Evolutionary conservation across 164 flowering plant species (phyloP).

Genomic region (Nymphaea colorata): DNA sequence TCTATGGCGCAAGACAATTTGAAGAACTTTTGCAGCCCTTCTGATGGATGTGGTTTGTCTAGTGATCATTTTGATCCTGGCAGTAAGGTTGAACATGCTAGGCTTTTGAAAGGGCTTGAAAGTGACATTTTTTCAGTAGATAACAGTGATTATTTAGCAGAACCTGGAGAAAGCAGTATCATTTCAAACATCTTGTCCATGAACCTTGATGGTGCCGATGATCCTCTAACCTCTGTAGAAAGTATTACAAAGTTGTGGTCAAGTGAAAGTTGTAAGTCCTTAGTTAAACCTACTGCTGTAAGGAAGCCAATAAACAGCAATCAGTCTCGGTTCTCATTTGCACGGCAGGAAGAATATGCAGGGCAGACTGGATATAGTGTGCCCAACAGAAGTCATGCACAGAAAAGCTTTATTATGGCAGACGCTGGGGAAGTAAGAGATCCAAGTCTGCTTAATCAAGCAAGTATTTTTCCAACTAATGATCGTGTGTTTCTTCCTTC

Average conservation of each 20-base stretch:
- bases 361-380: conserved; percentile 15
- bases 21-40: conserved; percentile 9
- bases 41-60: conserved; percentile 8
- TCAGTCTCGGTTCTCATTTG: conserved; percentile 44
- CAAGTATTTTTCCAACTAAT: neutral
- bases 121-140: conserved; percentile 5
- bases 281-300: conserved; percentile 13
- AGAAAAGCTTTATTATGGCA: neutral
- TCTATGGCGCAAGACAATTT: neutral
- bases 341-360: conserved; percentile 27
- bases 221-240: conserved; percentile 23
- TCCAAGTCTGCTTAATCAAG: neutral
- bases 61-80: conserved; percentile 11
- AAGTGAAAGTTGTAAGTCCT: conserved; percentile 17
- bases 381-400: conserved; percentile 6
- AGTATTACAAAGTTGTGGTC: conserved; percentile 21
- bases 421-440: neutral
- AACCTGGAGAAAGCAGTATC: conserved; percentile 39
- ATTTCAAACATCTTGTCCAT: conserved; percentile 45
- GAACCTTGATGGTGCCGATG: conserved; percentile 36
- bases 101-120: conserved; percentile 12
- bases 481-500: conserved; percentile 9
- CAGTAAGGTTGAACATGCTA: conserved; percentile 1
- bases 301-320: conserved; percentile 22
- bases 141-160: conserved; percentile 10